Percentiles rank a stretch among this genome's conserved stretches.
Evolutionary conservation across 805 yeast species (phyloP).

Genomic region (Hagleromyces aurorensis): DNA sequence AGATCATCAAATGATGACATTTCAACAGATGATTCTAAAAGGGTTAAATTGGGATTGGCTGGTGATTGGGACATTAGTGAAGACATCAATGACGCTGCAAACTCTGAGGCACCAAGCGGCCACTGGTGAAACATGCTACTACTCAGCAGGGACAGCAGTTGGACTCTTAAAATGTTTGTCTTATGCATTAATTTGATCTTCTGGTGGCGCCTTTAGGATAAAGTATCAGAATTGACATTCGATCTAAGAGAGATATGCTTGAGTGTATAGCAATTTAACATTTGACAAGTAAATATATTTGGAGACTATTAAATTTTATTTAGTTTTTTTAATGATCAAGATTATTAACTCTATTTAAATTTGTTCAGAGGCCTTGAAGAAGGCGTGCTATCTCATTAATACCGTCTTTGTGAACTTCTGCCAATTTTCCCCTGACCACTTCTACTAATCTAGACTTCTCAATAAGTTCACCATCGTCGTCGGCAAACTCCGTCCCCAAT

Average conservation of each 20-base stretch:
- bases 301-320: no score
- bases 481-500: slow-evolving; percentile 80
- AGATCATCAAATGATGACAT: slow-evolving; percentile 6
- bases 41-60: slow-evolving; percentile 28
- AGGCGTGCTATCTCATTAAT: slow-evolving; percentile 58
- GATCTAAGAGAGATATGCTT: no score
- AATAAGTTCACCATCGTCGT: slow-evolving; percentile 81
- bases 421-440: slow-evolving; percentile 43
- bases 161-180: no score
- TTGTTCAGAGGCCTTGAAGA: slow-evolving; percentile 42
- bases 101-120: slow-evolving; percentile 19
- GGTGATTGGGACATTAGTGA: slow-evolving; percentile 24
- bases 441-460: slow-evolving; percentile 51
- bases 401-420: slow-evolving; percentile 46
- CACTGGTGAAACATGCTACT: slow-evolving; percentile 27
- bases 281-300: no score
- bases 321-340: no score
- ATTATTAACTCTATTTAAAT: slow-evolving; percentile 1
- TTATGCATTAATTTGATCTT: no score
- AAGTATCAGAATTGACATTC: no score
- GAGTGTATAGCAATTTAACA: no score
- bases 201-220: no score
- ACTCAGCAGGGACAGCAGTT: no score
- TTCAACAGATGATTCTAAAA: slow-evolving; percentile 14
- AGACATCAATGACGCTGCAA: slow-evolving; percentile 20